phyloP scores from a whole-genome alignment of 805 yeast genomes.

The Ogataea nitratoaversa region DNA sequence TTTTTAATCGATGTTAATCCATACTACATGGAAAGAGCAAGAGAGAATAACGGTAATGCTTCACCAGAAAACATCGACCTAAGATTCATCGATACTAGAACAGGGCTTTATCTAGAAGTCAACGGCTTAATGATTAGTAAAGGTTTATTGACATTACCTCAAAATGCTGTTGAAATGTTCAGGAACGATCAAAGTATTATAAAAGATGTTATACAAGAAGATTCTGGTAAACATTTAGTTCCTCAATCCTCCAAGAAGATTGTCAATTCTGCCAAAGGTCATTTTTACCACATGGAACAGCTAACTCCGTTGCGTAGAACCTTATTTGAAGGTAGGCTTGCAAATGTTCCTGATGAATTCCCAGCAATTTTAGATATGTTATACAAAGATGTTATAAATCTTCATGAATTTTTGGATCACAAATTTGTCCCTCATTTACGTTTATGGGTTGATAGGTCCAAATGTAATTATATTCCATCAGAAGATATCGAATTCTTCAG shows the following conservation, averaged over 20 bases:
- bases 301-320: constrained; percentile 25
- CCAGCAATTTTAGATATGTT: constrained; percentile 17
- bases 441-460: constrained; percentile 33
- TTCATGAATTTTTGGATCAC: constrained; percentile 25
- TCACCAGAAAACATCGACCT: constrained; percentile 45
- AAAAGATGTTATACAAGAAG: constrained; percentile 15
- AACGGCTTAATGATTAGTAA: constrained; percentile 40
- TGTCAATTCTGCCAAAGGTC: constrained; percentile 35
- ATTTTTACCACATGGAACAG: constrained; percentile 25
- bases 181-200: too few species aligned
- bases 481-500: constrained; percentile 35
- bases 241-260: constrained; percentile 23
- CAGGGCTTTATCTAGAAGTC: constrained; percentile 57
- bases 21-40: constrained; percentile 43
- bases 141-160: constrained; percentile 13
- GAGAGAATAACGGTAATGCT: constrained; percentile 42
- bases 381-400: constrained; percentile 23
- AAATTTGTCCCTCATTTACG: constrained; percentile 34
- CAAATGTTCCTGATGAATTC: constrained; percentile 25
- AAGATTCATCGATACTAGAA: constrained; percentile 55
- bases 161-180: constrained; percentile 14
- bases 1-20: constrained; percentile 47
- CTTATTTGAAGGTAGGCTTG: constrained; percentile 28
- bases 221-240: constrained; percentile 10
- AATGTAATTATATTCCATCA: constrained; percentile 38